phyloP scores from a whole-genome alignment of 148 eudicot species.

The Mesembryanthemum crystallinum region DNA sequence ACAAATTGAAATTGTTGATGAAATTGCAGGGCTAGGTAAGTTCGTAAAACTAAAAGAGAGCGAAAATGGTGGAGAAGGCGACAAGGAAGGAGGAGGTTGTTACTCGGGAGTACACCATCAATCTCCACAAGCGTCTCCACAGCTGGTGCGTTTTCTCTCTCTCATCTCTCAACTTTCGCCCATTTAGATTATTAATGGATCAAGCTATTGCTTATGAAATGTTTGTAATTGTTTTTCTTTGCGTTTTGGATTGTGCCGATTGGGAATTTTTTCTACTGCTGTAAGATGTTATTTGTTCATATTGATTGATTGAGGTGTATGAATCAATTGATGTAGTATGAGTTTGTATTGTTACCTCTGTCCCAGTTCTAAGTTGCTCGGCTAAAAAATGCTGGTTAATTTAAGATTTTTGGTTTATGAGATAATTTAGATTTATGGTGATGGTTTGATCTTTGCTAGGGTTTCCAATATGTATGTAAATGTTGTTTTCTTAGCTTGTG shows the following conservation, averaged over 20 bases:
- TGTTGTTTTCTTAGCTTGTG: no score
- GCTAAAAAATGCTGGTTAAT: background rate
- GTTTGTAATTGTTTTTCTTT: background rate
- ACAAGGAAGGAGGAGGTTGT: conserved; percentile 52
- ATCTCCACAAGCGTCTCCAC: conserved; percentile 52
- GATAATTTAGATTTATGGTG: background rate
- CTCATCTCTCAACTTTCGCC: background rate
- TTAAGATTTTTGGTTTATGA: background rate
- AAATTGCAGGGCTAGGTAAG: conserved; percentile 20
- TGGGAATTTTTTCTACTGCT: background rate
- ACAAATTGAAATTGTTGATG: background rate
- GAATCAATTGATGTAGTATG: background rate
- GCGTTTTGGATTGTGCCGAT: background rate
- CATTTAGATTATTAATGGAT: background rate
- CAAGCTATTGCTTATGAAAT: background rate
- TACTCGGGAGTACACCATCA: conserved; percentile 49
- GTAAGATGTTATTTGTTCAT: background rate
- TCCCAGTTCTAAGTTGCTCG: no score
- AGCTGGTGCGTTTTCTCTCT: conserved; percentile 33
- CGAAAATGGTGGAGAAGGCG: conserved; percentile 45
- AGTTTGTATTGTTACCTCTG: no score
- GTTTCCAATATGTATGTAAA: no score
- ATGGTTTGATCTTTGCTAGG: background rate
- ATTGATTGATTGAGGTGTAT: background rate
- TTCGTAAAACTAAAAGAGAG: background rate